Percentiles rank a stretch among this genome's conserved stretches.
Conservation (phyloP, 345 rosid genomes). For the Isatis tinctoria region DNA sequence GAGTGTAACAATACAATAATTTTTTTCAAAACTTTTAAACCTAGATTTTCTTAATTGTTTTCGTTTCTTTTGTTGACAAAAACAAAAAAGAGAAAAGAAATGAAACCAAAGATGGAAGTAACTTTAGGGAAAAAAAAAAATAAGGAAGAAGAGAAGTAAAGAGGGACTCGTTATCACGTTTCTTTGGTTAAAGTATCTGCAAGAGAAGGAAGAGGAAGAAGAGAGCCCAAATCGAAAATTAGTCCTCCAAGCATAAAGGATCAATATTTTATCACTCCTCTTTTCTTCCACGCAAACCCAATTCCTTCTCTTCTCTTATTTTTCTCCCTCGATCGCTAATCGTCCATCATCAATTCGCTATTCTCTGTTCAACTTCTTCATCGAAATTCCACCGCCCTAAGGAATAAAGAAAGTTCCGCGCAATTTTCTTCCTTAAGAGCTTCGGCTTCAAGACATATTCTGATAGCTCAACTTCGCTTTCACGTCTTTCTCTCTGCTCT, state of each 20-base stretch:
- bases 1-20: too few relatives aligned
- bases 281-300: constrained; percentile 45
- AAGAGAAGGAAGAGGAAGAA: constrained; percentile 16
- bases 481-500: constrained; percentile 5
- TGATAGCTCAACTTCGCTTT: constrained; percentile 19
- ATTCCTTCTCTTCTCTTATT: constrained; percentile 9
- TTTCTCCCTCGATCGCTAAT: not conserved
- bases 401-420: not conserved
- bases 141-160: not conserved
- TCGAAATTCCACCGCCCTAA: constrained; percentile 18
- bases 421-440: not conserved
- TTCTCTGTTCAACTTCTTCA: not conserved
- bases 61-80: too few relatives aligned
- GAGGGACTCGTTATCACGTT: constrained; percentile 20
- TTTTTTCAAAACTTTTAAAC: too few relatives aligned
- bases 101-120: not conserved
- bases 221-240: constrained; percentile 25
- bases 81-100: too few relatives aligned
- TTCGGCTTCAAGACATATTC: not conserved
- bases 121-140: not conserved
- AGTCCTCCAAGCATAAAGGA: constrained; percentile 6
- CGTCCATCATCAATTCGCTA: constrained; percentile 7
- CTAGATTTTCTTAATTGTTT: too few relatives aligned
- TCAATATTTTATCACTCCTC: constrained; percentile 17
- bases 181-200: constrained; percentile 13